Evolutionary conservation across 768 basidiomycete species (phyloP).

Genomic region (Mrakia hoshinonis): DNA sequence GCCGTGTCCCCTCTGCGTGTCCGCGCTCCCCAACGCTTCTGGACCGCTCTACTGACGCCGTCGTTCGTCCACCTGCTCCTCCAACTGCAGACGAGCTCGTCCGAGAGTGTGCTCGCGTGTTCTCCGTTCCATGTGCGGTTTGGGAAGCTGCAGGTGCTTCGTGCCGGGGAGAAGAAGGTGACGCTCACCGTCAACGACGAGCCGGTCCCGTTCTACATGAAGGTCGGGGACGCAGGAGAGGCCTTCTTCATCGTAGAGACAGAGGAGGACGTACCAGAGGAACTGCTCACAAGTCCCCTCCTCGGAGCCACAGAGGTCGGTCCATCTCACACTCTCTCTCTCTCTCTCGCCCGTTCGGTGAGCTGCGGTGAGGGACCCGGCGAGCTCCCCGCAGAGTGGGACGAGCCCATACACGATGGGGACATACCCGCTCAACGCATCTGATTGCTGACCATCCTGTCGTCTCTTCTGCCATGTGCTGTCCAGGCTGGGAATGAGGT

Average conservation of each 20-base stretch:
- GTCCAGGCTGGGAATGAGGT: conserved; percentile 1
- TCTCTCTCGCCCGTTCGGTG: background rate
- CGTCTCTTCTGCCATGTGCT: too few relatives aligned
- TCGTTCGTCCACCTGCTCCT: background rate
- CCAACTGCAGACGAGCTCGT: conserved; percentile 17
- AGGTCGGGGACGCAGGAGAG: conserved; percentile 96
- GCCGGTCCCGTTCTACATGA: conserved; percentile 87
- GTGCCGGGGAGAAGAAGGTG: conserved; percentile 95
- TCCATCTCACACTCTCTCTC: background rate
- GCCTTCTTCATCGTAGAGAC: conserved; percentile 99
- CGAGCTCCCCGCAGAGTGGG: too few relatives aligned
- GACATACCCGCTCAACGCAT: too few relatives aligned
- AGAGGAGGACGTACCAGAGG: conserved; percentile 82
- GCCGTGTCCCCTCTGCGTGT: background rate
- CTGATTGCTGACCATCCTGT: too few relatives aligned
- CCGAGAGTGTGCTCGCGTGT: conserved; percentile 52
- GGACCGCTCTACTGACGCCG: background rate
- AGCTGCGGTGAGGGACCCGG: background rate
- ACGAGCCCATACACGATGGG: too few relatives aligned
- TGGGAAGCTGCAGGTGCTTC: conserved; percentile 90
- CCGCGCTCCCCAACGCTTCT: background rate
- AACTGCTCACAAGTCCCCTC: conserved; percentile 87
- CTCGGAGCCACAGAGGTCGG: conserved; percentile 44
- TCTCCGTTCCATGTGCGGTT: conserved; percentile 97
- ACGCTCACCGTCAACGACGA: conserved; percentile 70